phyloP scores from a whole-genome alignment of 257 asterid genomes.

The Schizonepeta tenuifolia region DNA sequence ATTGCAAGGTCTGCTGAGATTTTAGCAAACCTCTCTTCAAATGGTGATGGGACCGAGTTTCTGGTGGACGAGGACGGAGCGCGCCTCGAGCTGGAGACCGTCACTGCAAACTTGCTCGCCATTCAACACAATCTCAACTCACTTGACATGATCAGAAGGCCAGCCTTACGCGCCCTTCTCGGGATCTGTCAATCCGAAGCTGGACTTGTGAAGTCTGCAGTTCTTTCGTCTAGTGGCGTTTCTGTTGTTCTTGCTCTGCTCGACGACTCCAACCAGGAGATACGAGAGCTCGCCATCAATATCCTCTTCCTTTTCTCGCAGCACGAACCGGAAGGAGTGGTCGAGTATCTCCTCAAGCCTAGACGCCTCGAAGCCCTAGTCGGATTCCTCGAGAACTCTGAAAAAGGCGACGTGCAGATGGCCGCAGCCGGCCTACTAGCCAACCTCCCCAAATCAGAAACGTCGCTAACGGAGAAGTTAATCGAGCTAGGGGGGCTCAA shows the following conservation, averaged over 20 bases:
- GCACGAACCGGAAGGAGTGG: conserved; percentile 67
- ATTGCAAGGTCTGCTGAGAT: conserved; percentile 54
- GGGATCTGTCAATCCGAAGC: conserved; percentile 62
- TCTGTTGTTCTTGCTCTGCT: conserved; percentile 58
- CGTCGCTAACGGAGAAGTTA: conserved; percentile 48
- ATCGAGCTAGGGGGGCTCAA: conserved; percentile 64
- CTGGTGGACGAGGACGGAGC: conserved; percentile 47
- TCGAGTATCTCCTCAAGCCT: conserved; percentile 64
- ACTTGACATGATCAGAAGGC: conserved; percentile 47
- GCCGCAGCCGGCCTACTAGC: conserved; percentile 73
- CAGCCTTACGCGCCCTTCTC: conserved; percentile 53
- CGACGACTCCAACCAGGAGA: conserved; percentile 60
- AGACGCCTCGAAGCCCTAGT: conserved; percentile 60
- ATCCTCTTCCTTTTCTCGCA: conserved; percentile 64
- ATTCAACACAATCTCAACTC: conserved; percentile 54
- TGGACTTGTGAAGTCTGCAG: conserved; percentile 59
- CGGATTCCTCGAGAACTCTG: conserved; percentile 58
- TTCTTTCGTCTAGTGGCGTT: conserved; percentile 57
- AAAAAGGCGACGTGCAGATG: conserved; percentile 57
- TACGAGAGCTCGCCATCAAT: conserved; percentile 59
- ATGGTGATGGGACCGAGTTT: conserved; percentile 57
- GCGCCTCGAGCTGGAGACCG: conserved; percentile 46
- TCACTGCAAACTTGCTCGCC: conserved; percentile 43
- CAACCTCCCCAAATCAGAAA: conserved; percentile 65
- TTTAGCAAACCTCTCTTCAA: conserved; percentile 51